A percentile compares a stretch with the other conserved stretches of the same genome.
Evolutionary conservation across 208 protist genomes (phyloP).

Genomic region (Kentomonas sorsogonicus): DNA sequence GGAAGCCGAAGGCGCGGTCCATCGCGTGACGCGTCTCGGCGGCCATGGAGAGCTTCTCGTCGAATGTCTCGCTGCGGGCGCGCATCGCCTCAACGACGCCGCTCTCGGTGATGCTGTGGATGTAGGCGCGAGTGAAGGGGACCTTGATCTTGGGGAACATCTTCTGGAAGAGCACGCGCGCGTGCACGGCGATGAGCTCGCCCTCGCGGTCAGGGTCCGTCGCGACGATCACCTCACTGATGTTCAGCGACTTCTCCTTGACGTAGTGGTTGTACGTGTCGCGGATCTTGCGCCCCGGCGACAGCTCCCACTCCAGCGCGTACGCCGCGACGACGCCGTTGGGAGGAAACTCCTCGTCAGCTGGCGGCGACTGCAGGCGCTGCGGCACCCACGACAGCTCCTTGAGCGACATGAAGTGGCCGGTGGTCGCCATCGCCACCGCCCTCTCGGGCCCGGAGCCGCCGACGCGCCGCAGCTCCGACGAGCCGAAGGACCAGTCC

Average conservation of each 20-base stretch:
- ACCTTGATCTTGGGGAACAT: constrained; percentile 75
- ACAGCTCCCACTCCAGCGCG: constrained; percentile 69
- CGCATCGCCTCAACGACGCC: constrained; percentile 75
- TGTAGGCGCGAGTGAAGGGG: constrained; percentile 88
- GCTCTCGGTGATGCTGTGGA: constrained; percentile 88
- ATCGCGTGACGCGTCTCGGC: constrained; percentile 87
- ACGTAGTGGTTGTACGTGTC: constrained; percentile 78
- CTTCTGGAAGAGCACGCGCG: constrained; percentile 55
- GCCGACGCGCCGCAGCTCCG: constrained; percentile 32
- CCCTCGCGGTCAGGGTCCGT: constrained; percentile 89
- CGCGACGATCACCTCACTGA: constrained; percentile 88
- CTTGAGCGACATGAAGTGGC: constrained; percentile 84
- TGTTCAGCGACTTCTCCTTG: constrained; percentile 63
- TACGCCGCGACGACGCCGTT: constrained; percentile 63
- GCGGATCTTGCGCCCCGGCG: constrained; percentile 70
- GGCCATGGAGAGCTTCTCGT: constrained; percentile 81
- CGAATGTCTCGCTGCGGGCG: constrained; percentile 55
- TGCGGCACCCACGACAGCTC: constrained; percentile 58
- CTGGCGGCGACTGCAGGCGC: neutral
- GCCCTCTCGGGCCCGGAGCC: constrained; percentile 61
- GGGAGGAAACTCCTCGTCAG: constrained; percentile 32
- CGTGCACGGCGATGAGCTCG: constrained; percentile 89
- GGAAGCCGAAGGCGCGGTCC: constrained; percentile 89
- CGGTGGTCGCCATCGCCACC: constrained; percentile 81
- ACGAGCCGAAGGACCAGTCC: constrained; percentile 77